Percentiles rank a stretch among this genome's conserved stretches.
Evolutionary conservation across 2,329 filamentous ascomycete species (phyloP).

Genomic region (Cladorrhinum sp.): DNA sequence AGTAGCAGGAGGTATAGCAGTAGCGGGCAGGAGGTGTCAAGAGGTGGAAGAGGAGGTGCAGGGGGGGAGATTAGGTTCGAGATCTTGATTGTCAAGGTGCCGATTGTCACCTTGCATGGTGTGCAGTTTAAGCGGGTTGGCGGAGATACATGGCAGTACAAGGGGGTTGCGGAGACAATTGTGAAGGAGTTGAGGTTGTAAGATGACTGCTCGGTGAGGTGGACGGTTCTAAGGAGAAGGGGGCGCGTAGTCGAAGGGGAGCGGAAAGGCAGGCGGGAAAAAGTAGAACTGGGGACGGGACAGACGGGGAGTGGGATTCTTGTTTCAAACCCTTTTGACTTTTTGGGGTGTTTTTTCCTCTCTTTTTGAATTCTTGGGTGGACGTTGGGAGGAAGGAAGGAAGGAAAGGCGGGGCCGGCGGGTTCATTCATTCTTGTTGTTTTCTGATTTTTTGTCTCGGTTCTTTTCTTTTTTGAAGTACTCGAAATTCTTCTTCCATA

Average conservation of each 20-base stretch:
- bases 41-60: slow-evolving; percentile 29
- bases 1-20: not conserved
- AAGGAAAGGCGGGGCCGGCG: not conserved
- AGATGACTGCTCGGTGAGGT: slow-evolving; percentile 18
- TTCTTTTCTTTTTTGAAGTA: not conserved
- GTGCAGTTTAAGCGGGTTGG: slow-evolving; percentile 97
- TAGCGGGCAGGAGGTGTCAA: not conserved
- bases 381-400: not conserved
- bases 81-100: slow-evolving; percentile 96
- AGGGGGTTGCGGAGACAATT: slow-evolving; percentile 96
- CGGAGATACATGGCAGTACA: slow-evolving; percentile 97
- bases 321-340: too few relatives aligned
- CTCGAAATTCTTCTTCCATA: not conserved
- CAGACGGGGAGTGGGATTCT: too few relatives aligned
- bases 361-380: too few relatives aligned
- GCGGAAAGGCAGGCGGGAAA: not conserved
- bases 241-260: too few relatives aligned
- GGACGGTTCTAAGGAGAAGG: not conserved
- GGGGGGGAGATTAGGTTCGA: slow-evolving; percentile 94
- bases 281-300: too few relatives aligned
- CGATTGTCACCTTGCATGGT: slow-evolving; percentile 85
- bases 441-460: not conserved
- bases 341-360: too few relatives aligned
- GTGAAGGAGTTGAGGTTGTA: slow-evolving; percentile 79
- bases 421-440: not conserved